phyloP scores from a whole-genome alignment of 2,329 filamentous ascomycete genomes.

The Ophiognomonia clavigignenti-juglandacearum region DNA sequence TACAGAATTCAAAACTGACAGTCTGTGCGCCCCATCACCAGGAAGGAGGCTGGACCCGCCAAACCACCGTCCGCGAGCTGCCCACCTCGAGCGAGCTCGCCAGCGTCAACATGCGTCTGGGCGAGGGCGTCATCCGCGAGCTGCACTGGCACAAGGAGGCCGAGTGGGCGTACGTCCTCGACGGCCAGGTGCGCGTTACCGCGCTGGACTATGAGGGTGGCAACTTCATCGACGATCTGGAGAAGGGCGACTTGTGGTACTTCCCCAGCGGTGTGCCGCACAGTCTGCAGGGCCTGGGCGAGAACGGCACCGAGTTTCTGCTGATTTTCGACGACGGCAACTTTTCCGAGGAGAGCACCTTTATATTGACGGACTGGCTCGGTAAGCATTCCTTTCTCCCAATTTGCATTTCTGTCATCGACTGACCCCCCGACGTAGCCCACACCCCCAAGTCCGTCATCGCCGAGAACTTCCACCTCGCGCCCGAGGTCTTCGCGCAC shows the following conservation, averaged over 20 bases:
- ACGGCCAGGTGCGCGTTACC: conserved; percentile 66
- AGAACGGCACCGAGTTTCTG: conserved; percentile 52
- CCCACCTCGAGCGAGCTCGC: conserved; percentile 65
- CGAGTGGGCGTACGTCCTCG: conserved; percentile 72
- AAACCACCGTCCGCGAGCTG: conserved; percentile 64
- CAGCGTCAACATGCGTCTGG: conserved; percentile 74
- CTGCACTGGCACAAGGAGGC: conserved; percentile 79
- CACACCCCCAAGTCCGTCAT: conserved; percentile 69
- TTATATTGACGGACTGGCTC: conserved; percentile 69
- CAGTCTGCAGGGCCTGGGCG: conserved; percentile 66
- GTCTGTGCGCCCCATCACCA: conserved; percentile 25
- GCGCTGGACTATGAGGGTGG: conserved; percentile 71
- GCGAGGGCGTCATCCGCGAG: conserved; percentile 67
- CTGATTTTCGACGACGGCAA: conserved; percentile 44
- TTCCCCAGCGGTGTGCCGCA: conserved; percentile 76
- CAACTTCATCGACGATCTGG: conserved; percentile 71
- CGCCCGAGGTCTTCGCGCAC: conserved; percentile 64
- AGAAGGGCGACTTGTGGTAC: conserved; percentile 76
- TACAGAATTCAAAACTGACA: not conserved
- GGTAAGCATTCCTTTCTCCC: conserved; percentile 33
- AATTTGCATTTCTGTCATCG: fast-evolving
- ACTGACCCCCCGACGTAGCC: conserved; percentile 32
- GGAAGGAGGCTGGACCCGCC: conserved; percentile 73
- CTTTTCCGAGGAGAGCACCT: conserved; percentile 61
- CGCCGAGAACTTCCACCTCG: conserved; percentile 70